Conservation (phyloP, 805 yeast species). For the Kodamaea lidongshanica region DNA sequence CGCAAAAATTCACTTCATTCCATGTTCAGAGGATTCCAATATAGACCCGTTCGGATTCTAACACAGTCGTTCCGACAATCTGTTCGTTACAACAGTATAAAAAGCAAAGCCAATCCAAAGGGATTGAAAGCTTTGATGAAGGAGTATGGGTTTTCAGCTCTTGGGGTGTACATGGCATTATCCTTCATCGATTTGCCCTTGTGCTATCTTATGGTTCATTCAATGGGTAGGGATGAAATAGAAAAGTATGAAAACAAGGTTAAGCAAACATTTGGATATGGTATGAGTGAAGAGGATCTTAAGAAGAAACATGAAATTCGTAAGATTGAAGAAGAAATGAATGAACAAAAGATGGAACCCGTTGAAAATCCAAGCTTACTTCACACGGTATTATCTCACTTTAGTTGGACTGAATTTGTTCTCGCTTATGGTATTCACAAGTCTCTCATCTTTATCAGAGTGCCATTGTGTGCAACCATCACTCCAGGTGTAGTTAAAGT, state of each 20-base stretch:
- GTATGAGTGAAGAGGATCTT: slow-evolving; percentile 42
- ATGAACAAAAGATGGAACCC: slow-evolving; percentile 16
- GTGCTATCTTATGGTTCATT: slow-evolving; percentile 77
- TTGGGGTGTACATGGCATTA: slow-evolving; percentile 77
- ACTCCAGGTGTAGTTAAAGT: slow-evolving; percentile 71
- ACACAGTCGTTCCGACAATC: no score
- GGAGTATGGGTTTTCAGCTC: slow-evolving; percentile 86
- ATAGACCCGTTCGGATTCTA: no score
- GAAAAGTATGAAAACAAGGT: slow-evolving; percentile 56
- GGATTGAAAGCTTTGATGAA: slow-evolving; percentile 64
- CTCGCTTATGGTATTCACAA: slow-evolving; percentile 94
- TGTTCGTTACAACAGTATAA: slow-evolving; percentile 1
- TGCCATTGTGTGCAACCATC: slow-evolving; percentile 87
- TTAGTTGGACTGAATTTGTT: slow-evolving; percentile 73
- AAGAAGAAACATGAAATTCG: slow-evolving; percentile 29
- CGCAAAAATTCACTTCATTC: no score
- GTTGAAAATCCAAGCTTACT: slow-evolving; percentile 3
- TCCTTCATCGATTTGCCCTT: slow-evolving; percentile 74
- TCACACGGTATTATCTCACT: slow-evolving; percentile 23
- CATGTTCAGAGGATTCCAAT: no score
- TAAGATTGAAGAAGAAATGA: slow-evolving; percentile 21
- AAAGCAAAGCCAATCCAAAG: slow-evolving; percentile 24
- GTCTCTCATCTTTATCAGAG: slow-evolving; percentile 70
- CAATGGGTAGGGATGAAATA: slow-evolving; percentile 79
- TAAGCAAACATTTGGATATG: slow-evolving; percentile 59